Conservation (phyloP, 2,329 filamentous ascomycete species). For the Paecilomyces niveus region DNA sequence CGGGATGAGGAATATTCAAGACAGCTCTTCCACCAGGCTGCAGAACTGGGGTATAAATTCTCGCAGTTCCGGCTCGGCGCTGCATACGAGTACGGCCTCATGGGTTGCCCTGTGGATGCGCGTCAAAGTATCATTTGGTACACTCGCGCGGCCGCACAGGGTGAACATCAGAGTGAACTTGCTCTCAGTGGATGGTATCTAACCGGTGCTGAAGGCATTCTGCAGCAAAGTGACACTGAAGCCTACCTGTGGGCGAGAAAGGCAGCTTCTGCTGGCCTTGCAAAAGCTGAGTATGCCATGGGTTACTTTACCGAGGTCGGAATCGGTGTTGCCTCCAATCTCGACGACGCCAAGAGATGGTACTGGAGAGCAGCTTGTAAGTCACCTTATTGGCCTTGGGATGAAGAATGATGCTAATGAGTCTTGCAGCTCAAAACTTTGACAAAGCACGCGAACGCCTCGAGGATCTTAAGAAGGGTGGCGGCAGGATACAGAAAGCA, state of each 20-base stretch:
- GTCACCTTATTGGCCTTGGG: conserved; percentile 31
- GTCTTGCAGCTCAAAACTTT: conserved; percentile 74
- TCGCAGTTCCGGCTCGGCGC: conserved; percentile 85
- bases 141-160: conserved; percentile 79
- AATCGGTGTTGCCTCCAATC: conserved; percentile 75
- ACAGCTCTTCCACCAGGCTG: conserved; percentile 77
- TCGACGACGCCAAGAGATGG: conserved; percentile 96
- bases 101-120: conserved; percentile 77
- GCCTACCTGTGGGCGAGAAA: conserved; percentile 96
- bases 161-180: conserved; percentile 87
- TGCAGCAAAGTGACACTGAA: conserved; percentile 89
- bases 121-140: conserved; percentile 90
- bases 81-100: conserved; percentile 79
- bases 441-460: conserved; percentile 87
- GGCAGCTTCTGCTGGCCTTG: conserved; percentile 76
- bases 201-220: conserved; percentile 78
- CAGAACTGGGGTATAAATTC: conserved; percentile 87
- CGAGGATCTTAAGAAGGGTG: conserved; percentile 80
- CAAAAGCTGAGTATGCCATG: conserved; percentile 97
- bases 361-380: conserved; percentile 95
- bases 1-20: conserved; percentile 75
- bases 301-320: conserved; percentile 95
- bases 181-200: conserved; percentile 89
- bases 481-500: conserved; percentile 64
- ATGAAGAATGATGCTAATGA: not conserved